phyloP scores from a whole-genome alignment of 306 rosid species.

The Carpinus fangiana region DNA sequence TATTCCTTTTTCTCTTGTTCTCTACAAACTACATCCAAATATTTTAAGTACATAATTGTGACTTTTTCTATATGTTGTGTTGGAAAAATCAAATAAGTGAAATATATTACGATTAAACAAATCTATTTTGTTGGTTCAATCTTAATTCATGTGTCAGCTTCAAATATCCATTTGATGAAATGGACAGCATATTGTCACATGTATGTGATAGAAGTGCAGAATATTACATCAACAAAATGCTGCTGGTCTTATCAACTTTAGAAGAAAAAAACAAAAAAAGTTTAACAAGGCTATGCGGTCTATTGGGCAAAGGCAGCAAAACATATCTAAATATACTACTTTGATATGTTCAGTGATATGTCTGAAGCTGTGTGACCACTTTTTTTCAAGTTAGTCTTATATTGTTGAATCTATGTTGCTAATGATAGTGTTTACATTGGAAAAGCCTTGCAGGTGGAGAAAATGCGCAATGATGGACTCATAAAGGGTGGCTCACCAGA shows the following conservation, averaged over 20 bases:
- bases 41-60: background rate
- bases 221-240: background rate
- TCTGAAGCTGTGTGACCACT: background rate
- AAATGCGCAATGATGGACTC: slow-evolving; percentile 74
- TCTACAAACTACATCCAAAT: background rate
- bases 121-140: no score
- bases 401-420: slow-evolving; percentile 20
- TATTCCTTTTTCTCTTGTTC: background rate
- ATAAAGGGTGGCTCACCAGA: slow-evolving; percentile 81
- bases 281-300: background rate
- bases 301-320: background rate
- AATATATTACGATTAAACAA: background rate
- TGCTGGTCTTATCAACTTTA: background rate
- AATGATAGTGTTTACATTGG: slow-evolving; percentile 16
- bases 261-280: background rate
- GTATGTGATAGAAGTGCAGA: background rate
- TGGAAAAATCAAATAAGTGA: background rate
- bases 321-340: background rate
- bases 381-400: background rate
- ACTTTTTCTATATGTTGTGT: background rate
- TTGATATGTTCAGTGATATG: slow-evolving; percentile 3
- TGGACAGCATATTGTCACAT: background rate
- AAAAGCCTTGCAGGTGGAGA: slow-evolving; percentile 62
- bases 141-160: background rate
- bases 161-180: background rate